Percentiles rank a stretch among this genome's conserved stretches.
Conservation (phyloP, 1,139 yeast species). For the Tardiomyces digboiensis region DNA sequence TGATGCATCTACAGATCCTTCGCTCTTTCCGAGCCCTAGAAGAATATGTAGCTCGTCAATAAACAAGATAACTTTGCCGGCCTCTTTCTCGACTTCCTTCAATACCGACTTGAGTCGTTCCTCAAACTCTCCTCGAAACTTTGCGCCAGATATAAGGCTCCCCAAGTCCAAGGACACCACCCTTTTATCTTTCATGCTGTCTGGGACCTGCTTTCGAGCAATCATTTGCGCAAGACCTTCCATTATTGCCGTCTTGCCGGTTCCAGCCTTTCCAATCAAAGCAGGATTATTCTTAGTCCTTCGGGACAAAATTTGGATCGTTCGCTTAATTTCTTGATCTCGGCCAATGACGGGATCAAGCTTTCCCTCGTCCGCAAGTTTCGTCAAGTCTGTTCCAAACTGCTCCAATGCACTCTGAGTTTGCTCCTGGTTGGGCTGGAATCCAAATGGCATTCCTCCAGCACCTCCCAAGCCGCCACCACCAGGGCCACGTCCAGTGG, state of each 20-base stretch:
- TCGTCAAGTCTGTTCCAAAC: slow-evolving; percentile 57
- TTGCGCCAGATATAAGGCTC: slow-evolving; percentile 86
- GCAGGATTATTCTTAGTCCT: slow-evolving; percentile 95
- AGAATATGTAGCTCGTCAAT: slow-evolving; percentile 90
- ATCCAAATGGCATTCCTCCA: not conserved
- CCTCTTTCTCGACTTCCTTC: slow-evolving; percentile 77
- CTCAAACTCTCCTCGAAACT: slow-evolving; percentile 93
- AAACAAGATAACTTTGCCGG: slow-evolving; percentile 72
- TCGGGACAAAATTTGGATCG: slow-evolving; percentile 84
- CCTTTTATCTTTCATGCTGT: slow-evolving; percentile 75
- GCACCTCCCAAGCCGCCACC: not conserved
- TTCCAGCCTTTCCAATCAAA: slow-evolving; percentile 91
- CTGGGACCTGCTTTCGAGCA: slow-evolving; percentile 89
- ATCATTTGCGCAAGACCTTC: slow-evolving; percentile 95
- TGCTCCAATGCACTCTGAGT: slow-evolving; percentile 67
- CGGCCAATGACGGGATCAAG: slow-evolving; percentile 96
- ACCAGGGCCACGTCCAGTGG: not conserved
- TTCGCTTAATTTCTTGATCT: slow-evolving; percentile 88
- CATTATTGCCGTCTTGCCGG: slow-evolving; percentile 94
- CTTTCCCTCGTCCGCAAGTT: slow-evolving; percentile 80
- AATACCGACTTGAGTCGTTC: slow-evolving; percentile 76
- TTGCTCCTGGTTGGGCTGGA: slow-evolving; percentile 6
- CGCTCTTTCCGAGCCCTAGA: slow-evolving; percentile 89
- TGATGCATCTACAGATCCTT: slow-evolving; percentile 94
- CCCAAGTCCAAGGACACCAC: slow-evolving; percentile 84